A percentile compares a stretch with the other conserved stretches of the same genome.
phyloP scores from a whole-genome alignment of 306 rosid genomes.

The Gillenia trifoliata region DNA sequence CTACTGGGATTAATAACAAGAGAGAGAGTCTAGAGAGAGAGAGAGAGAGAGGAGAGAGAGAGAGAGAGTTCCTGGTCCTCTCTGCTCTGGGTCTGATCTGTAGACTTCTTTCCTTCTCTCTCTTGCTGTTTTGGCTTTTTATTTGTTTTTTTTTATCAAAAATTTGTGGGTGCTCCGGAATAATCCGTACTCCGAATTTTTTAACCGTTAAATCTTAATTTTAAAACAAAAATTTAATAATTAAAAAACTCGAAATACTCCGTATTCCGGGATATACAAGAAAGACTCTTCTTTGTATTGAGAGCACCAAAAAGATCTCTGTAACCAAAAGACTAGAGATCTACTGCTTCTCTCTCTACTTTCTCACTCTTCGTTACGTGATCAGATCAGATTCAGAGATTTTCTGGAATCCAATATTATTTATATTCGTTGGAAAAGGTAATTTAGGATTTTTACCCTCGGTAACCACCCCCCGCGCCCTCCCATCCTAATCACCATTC shows the following conservation, averaged over 20 bases:
- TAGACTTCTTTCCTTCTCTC: not conserved
- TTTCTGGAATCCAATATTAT: slow-evolving; percentile 28
- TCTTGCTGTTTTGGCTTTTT: slow-evolving; percentile 1
- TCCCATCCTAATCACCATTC: no score
- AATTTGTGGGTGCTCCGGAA: no score
- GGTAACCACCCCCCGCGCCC: slow-evolving; percentile 3
- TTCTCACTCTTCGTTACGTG: not conserved
- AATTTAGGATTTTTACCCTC: slow-evolving; percentile 1
- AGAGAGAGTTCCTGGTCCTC: not conserved
- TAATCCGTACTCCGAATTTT: no score
- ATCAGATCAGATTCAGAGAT: slow-evolving; percentile 12
- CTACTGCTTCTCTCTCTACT: slow-evolving; percentile 12
- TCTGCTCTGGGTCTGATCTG: not conserved
- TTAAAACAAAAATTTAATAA: no score
- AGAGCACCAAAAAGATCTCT: slow-evolving; percentile 7
- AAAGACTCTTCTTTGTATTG: not conserved
- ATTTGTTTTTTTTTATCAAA: not conserved
- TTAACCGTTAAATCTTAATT: no score
- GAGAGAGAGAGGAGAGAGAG: not conserved
- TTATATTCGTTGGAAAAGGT: slow-evolving; percentile 26
- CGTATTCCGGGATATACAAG: no score
- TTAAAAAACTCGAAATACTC: no score
- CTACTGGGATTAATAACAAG: slow-evolving; percentile 17
- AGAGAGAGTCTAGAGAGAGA: not conserved
- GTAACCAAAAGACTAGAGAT: not conserved